Conservation (phyloP, 257 asterid genomes). For the Gentiana dahurica region DNA sequence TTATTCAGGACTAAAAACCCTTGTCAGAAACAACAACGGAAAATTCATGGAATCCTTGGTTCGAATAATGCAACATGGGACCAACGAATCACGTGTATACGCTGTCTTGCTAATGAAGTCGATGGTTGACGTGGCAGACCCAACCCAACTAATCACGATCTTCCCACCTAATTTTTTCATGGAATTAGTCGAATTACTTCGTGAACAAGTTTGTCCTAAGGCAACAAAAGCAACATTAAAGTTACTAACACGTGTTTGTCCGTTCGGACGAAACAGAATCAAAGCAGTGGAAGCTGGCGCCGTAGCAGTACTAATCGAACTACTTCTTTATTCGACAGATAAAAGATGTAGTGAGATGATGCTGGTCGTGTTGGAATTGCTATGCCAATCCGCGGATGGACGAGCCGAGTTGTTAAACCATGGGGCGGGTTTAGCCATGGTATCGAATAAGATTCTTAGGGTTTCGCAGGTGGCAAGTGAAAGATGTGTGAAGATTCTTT, state of each 20-base stretch:
- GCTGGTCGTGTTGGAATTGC: conserved; percentile 32
- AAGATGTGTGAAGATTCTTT: conserved; percentile 48
- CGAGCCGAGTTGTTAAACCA: conserved; percentile 63
- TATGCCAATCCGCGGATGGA: conserved; percentile 85
- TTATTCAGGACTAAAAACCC: conserved; percentile 33
- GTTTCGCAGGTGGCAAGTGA: conserved; percentile 66
- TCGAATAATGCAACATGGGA: conserved; percentile 37
- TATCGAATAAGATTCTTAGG: conserved; percentile 74
- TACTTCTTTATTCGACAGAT: conserved; percentile 32
- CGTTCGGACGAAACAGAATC: conserved; percentile 44
- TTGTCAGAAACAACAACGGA: conserved; percentile 1
- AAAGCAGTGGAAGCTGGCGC: conserved; percentile 57
- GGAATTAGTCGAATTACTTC: conserved; percentile 31
- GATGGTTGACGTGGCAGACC: conserved; percentile 34
- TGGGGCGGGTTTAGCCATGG: conserved; percentile 64
- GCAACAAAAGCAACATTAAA: conserved; percentile 42
- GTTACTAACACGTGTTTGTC: conserved; percentile 26
- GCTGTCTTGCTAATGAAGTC: conserved; percentile 41
- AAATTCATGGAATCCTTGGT: conserved; percentile 39
- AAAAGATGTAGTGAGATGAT: conserved; percentile 42
- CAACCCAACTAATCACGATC: conserved; percentile 10
- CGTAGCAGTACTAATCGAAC: conserved; percentile 29
- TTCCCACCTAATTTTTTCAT: conserved; percentile 25
- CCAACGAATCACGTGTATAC: conserved; percentile 50
- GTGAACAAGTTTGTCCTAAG: conserved; percentile 36